Conservation (phyloP, 495 filamentous ascomycete genomes). For the Neurospora sp. region DNA sequence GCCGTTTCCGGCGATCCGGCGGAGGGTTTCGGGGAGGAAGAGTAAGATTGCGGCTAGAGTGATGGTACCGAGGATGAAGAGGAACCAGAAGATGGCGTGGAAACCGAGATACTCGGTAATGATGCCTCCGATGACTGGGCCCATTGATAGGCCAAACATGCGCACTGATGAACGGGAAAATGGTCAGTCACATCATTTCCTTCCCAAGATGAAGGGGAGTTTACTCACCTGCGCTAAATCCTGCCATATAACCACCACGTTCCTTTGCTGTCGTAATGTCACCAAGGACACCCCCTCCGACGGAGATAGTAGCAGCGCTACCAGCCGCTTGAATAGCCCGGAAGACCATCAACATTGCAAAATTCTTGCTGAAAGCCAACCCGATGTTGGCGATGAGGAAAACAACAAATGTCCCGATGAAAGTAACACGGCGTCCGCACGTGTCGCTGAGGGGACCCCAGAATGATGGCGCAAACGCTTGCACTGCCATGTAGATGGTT, state of each 20-base stretch:
- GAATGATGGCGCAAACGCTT: slow-evolving; percentile 20
- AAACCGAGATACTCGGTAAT: slow-evolving; percentile 54
- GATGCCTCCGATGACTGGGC: slow-evolving; percentile 53
- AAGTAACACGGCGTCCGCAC: slow-evolving; percentile 23
- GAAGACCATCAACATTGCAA: slow-evolving; percentile 39
- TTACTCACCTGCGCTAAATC: slow-evolving; percentile 30
- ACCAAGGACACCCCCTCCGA: slow-evolving; percentile 39
- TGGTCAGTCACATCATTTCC: neutral
- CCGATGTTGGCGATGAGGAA: slow-evolving; percentile 45
- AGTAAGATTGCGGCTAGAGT: slow-evolving; percentile 34
- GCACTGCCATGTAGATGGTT: slow-evolving; percentile 22
- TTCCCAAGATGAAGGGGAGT: neutral
- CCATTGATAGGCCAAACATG: slow-evolving; percentile 42
- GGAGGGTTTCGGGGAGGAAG: slow-evolving; percentile 49
- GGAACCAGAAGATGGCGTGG: slow-evolving; percentile 60
- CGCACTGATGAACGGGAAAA: slow-evolving; percentile 16
- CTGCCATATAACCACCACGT: slow-evolving; percentile 43
- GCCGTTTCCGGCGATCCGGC: slow-evolving; percentile 58
- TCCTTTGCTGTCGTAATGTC: slow-evolving; percentile 42
- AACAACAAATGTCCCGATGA: slow-evolving; percentile 40
- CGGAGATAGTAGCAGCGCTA: slow-evolving; percentile 37
- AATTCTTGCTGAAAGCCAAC: slow-evolving; percentile 37
- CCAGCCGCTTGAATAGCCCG: slow-evolving; percentile 44
- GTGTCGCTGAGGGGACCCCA: slow-evolving; percentile 20
- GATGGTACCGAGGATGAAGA: slow-evolving; percentile 40